These are phyloP conservation scores for Vanilla planifolia DNA, from an alignment of 106 monocot species.

Conservation along the genomic window DNA sequence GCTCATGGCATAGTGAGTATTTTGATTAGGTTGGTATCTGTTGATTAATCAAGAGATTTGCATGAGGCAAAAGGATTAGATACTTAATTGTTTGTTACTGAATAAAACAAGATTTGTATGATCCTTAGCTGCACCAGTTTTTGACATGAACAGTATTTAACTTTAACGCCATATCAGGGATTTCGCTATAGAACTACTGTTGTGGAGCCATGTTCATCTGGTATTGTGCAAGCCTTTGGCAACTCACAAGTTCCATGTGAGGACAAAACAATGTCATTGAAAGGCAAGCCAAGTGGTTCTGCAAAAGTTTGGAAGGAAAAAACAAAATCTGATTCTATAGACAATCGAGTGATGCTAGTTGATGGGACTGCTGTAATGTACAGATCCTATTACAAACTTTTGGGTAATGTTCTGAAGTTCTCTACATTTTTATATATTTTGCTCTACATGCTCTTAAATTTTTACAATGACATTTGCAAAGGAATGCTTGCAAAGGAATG, in stretches of 20 bases:
- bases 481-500: too few relatives aligned
- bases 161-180: conserved; percentile 12
- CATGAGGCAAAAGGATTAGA: not conserved
- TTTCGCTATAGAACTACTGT: conserved; percentile 14
- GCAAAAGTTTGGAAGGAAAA: conserved; percentile 11
- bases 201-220: conserved; percentile 1
- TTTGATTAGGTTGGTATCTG: not conserved
- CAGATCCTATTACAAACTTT: conserved; percentile 76
- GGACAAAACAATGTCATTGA: conserved; percentile 4
- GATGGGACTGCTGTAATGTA: conserved; percentile 73
- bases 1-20: not conserved
- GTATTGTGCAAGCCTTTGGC: not conserved
- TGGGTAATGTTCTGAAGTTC: conserved; percentile 31
- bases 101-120: not conserved
- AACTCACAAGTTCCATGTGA: conserved; percentile 4
- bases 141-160: not conserved
- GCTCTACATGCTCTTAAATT: too few relatives aligned
- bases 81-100: not conserved
- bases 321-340: conserved; percentile 12
- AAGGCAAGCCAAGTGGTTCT: not conserved
- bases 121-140: not conserved
- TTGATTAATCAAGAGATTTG: not conserved
- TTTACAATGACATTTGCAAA: too few relatives aligned
- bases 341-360: conserved; percentile 58
- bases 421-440: not conserved